These are phyloP conservation scores for Alternaria postmessia DNA, from an alignment of 2,329 filamentous ascomycete genomes.

Conservation along the genomic window DNA sequence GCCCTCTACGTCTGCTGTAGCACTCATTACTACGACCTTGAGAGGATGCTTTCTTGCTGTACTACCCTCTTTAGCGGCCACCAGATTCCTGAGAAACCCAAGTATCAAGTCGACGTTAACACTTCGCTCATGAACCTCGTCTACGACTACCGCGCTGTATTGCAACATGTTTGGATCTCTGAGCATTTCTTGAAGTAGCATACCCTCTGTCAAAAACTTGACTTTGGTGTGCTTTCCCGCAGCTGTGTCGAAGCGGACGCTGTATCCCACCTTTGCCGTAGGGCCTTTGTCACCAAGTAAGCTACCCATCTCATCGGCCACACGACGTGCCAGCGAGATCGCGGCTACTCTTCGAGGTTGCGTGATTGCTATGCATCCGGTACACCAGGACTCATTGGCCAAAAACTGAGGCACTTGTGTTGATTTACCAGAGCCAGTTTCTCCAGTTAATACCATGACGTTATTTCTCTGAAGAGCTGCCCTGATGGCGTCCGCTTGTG, in stretches of 20 bases:
- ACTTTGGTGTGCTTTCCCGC: slow-evolving; percentile 83
- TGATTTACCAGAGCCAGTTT: slow-evolving; percentile 96
- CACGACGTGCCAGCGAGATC: slow-evolving; percentile 86
- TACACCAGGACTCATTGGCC: slow-evolving; percentile 80
- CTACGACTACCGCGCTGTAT: slow-evolving; percentile 91
- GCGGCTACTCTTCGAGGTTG: slow-evolving; percentile 94
- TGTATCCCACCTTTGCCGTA: slow-evolving; percentile 81
- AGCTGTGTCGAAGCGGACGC: slow-evolving; percentile 90
- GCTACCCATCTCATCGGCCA: slow-evolving; percentile 81
- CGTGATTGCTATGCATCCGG: slow-evolving; percentile 83
- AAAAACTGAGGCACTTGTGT: slow-evolving; percentile 96
- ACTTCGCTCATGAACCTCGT: slow-evolving; percentile 96
- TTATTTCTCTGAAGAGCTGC: slow-evolving; percentile 68
- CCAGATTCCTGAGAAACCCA: slow-evolving; percentile 84
- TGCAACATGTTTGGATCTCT: slow-evolving; percentile 81
- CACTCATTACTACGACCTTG: slow-evolving; percentile 96
- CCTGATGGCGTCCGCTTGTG: slow-evolving; percentile 74
- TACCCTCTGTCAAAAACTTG: slow-evolving; percentile 96
- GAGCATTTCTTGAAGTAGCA: slow-evolving; percentile 92
- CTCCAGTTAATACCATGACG: slow-evolving; percentile 85
- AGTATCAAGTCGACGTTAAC: slow-evolving; percentile 91
- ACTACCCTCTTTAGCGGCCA: slow-evolving; percentile 71
- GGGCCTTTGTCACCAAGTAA: slow-evolving; percentile 67
- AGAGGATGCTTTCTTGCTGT: slow-evolving; percentile 68
- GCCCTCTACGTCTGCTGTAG: slow-evolving; percentile 86